Evolutionary conservation across 805 yeast species (phyloP), one percentile per base, ranked within the genome.

Genomic region (Nakazawaea ernobii): DNA sequence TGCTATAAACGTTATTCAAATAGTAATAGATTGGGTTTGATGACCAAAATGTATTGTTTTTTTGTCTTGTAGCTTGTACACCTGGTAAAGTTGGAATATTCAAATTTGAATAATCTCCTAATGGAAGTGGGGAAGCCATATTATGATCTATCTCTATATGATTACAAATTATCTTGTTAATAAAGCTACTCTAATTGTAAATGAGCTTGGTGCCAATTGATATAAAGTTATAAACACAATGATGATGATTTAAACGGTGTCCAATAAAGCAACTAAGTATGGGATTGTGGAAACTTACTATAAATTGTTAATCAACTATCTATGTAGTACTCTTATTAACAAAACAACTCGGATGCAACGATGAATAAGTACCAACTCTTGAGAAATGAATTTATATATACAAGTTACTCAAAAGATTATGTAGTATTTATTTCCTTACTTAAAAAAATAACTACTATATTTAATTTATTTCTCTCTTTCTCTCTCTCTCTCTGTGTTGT

Each of bases 1-100:
- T 77, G 59, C 71, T 76, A 66, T 87, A 85, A 52, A 84, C 86
- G 60, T 85, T 86, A 63, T 86, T 81, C 57, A 86, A 72, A 69
- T 82, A 88, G 49, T 86, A 79, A 61, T 85, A 85, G 42, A 88
- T 78, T 44, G 96, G 95, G 69, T 86, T 86, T 38, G 89, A 78
- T 6, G 88, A 77, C 92, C 91, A 85, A 62, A 86, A 80, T 10
- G 78, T 77, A 49, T 74, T 64, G 41, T 71, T 73, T 54, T 75
- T 74, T 45, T 79, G 77, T 49, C 77, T 73, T 56, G 70, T 68
- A 29, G 80, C 75, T 47, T 79, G 66, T 49, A 80, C 70, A 38
- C 75, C 77, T 39, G 86, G 83, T 52, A 81, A 68, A 13, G 86
- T 75, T 30, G 86, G 75, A 43, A 77, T 61, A 53, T 66, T 60